These are phyloP conservation scores for Viridothelium virens DNA, from an alignment of 495 filamentous ascomycete species.

Conservation along the genomic window DNA sequence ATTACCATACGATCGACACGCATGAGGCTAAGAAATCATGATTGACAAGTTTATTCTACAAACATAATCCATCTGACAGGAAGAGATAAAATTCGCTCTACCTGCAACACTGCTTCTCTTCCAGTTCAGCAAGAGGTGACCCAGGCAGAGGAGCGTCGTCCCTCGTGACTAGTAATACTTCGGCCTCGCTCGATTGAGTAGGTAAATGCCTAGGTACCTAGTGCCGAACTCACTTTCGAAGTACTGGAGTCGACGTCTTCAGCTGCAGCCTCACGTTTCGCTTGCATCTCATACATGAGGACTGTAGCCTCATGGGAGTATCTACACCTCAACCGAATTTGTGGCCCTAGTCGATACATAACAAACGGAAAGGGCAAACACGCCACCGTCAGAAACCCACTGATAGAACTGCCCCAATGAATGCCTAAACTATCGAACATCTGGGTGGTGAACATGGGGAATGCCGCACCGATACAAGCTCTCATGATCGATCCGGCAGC, in stretches of 20 bases:
- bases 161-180: not conserved
- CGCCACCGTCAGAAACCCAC: conserved; percentile 28
- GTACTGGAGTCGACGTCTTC: not conserved
- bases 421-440: conserved; percentile 34
- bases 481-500: conserved; percentile 45
- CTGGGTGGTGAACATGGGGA: conserved; percentile 41
- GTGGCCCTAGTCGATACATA: conserved; percentile 50
- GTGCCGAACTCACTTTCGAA: not conserved
- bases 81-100: no score
- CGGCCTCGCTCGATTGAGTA: not conserved
- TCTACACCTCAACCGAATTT: conserved; percentile 37
- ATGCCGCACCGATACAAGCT: conserved; percentile 40
- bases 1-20: no score
- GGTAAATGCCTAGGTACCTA: not conserved
- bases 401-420: conserved; percentile 26
- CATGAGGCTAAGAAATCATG: no score
- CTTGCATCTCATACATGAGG: not conserved
- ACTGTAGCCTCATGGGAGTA: not conserved
- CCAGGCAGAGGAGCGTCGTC: not conserved
- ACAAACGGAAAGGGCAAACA: conserved; percentile 33
- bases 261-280: not conserved
- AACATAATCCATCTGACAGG: not conserved
- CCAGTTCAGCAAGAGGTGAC: not conserved
- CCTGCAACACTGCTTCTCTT: no score
- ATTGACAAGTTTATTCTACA: no score